Conservation (phyloP, 495 filamentous ascomycete species). For the Copromyces sp. region DNA sequence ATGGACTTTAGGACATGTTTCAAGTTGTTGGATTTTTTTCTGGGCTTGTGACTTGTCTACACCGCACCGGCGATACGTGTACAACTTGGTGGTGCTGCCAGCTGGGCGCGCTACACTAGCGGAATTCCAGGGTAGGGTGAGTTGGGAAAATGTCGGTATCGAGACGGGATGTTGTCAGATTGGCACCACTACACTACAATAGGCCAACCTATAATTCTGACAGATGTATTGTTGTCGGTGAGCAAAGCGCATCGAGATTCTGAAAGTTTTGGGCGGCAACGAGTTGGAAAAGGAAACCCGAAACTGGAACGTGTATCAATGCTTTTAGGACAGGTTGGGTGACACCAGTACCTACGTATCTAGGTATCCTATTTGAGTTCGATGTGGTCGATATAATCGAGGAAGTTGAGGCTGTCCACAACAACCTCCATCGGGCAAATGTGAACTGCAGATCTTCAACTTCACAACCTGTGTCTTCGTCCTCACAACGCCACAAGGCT, state of each 20-base stretch:
- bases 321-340: not conserved
- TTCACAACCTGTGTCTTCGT: not conserved
- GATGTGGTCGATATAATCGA: not conserved
- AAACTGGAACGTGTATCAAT: not conserved
- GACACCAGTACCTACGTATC: not conserved
- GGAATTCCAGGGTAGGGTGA: not conserved
- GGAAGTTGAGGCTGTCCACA: not conserved
- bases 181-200: too few species aligned
- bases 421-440: not conserved
- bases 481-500: not conserved
- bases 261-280: not conserved
- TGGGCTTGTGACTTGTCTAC: not conserved
- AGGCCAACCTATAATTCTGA: too few species aligned
- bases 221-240: not conserved
- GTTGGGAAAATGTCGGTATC: not conserved
- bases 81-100: not conserved
- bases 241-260: not conserved
- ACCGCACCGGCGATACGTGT: not conserved
- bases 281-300: not conserved
- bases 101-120: not conserved
- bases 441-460: not conserved
- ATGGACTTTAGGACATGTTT: not conserved
- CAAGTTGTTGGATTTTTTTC: not conserved
- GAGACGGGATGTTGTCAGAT: not conserved
- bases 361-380: not conserved